phyloP scores from a whole-genome alignment of 305 asterid genomes.

The Fraxinus angustifolia region DNA sequence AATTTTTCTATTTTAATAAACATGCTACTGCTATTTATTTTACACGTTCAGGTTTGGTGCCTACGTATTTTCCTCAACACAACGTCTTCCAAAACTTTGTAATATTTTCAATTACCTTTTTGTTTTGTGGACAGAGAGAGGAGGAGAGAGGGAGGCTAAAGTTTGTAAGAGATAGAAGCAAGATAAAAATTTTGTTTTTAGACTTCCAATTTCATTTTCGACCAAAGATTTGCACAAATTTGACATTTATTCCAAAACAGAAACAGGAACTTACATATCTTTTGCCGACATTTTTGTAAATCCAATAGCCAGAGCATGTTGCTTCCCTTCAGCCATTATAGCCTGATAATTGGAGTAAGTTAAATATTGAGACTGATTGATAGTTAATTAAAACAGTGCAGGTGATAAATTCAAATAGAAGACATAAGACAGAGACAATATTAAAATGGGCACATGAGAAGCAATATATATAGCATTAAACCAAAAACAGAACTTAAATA shows the following conservation, averaged over 20 bases:
- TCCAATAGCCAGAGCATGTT: constrained; percentile 97
- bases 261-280: constrained; percentile 63
- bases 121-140: not conserved
- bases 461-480: not conserved
- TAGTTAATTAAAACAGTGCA: not conserved
- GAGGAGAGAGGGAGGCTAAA: not conserved
- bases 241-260: constrained; percentile 4
- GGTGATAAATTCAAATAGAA: not conserved
- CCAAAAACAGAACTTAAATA: not conserved
- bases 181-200: not conserved
- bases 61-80: not conserved
- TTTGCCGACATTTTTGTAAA: constrained; percentile 93
- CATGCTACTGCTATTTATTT: not conserved
- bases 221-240: not conserved
- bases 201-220: not conserved
- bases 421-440: not conserved
- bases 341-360: constrained; percentile 48
- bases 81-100: not conserved
- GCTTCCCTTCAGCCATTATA: constrained; percentile 99
- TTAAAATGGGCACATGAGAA: not conserved
- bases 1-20: not conserved
- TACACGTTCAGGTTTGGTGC: not conserved
- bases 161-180: not conserved
- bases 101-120: not conserved
- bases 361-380: not conserved